These are phyloP conservation scores for Williopsis jadinii DNA, from an alignment of 1,139 yeast species.

Conservation along the genomic window DNA sequence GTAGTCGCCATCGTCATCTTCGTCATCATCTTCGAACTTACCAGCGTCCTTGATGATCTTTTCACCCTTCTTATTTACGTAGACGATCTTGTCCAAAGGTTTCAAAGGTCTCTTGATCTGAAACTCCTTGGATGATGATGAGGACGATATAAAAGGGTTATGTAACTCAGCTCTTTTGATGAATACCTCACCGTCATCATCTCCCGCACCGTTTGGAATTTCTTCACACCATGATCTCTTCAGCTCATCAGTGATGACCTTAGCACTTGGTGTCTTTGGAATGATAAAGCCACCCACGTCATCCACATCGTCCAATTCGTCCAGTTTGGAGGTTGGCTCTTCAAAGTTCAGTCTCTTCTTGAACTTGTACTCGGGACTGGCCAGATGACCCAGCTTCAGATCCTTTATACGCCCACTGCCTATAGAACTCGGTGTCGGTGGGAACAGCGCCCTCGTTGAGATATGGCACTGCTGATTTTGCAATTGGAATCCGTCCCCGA, in stretches of 20 bases:
- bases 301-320: too few species aligned
- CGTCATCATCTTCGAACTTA: slow-evolving; percentile 4
- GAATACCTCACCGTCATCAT: slow-evolving; percentile 12
- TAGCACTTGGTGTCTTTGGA: slow-evolving; percentile 15
- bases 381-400: slow-evolving; percentile 6
- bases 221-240: slow-evolving; percentile 17
- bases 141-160: slow-evolving; percentile 15
- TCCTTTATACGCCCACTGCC: slow-evolving; percentile 21
- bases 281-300: too few species aligned
- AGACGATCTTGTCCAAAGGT: slow-evolving; percentile 16
- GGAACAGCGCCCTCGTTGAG: slow-evolving; percentile 16
- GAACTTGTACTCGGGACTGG: background rate
- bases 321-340: slow-evolving; percentile 4
- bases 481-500: slow-evolving; percentile 6
- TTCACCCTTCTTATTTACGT: slow-evolving; percentile 22
- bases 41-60: slow-evolving; percentile 14
- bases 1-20: background rate
- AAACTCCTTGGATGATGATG: slow-evolving; percentile 3
- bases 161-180: slow-evolving; percentile 6
- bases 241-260: slow-evolving; percentile 14
- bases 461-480: background rate
- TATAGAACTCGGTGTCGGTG: slow-evolving; percentile 23
- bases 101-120: slow-evolving; percentile 13
- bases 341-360: slow-evolving; percentile 17
- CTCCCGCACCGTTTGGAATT: slow-evolving; percentile 6